Conservation (phyloP, 2,329 filamentous ascomycete genomes). For the Plenodomus biglobosus region DNA sequence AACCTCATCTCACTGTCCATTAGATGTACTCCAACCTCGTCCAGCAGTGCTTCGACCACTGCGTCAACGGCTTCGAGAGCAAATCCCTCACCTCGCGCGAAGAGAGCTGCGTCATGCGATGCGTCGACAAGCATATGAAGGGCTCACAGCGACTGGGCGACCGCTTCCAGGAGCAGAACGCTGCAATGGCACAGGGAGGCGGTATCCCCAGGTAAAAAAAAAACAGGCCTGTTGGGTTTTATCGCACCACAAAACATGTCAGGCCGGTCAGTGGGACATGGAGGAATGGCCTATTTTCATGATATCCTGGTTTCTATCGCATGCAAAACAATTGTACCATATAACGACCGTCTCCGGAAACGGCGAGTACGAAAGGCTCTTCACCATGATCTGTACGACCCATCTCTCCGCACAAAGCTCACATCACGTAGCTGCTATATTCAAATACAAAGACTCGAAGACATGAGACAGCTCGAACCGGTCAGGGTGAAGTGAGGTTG, state of each 20-base stretch:
- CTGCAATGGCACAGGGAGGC: constrained; percentile 65
- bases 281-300: not conserved
- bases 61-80: constrained; percentile 97
- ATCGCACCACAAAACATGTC: too few species aligned
- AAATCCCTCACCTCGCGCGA: constrained; percentile 88
- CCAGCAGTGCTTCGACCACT: constrained; percentile 92
- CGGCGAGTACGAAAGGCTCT: not conserved
- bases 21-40: constrained; percentile 74
- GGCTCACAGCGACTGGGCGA: constrained; percentile 86
- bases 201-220: not conserved
- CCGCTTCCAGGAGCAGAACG: constrained; percentile 79
- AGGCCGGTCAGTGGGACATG: not conserved
- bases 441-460: too few species aligned
- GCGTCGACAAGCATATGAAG: constrained; percentile 95
- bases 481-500: too few species aligned
- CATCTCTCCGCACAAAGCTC: too few species aligned
- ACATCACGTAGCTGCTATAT: too few species aligned
- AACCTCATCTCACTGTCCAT: too few species aligned
- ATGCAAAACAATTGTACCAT: constrained; percentile 13
- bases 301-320: not conserved
- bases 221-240: too few species aligned
- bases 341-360: constrained; percentile 12
- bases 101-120: constrained; percentile 88
- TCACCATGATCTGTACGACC: not conserved
- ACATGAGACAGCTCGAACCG: too few species aligned